Base-by-base conservation (phyloP, 148 eudicot genomes). In the Chenopodium berlandieri region DNA sequence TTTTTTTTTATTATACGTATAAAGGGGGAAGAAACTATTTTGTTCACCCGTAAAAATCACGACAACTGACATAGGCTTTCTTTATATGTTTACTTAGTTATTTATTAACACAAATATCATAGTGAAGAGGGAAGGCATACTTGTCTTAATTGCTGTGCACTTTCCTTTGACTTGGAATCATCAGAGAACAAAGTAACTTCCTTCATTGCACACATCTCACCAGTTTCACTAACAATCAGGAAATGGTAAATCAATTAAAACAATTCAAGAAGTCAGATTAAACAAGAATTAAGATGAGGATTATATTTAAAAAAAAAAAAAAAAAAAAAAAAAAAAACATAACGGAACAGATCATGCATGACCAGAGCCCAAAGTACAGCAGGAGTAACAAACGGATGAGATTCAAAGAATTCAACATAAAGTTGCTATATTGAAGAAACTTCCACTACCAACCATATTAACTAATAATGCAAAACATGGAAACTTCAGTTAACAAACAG, bases 201-300 rank as follows among this genome's bases (percentile, higher is more conserved):
- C 86, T 90, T 90, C 91, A 89, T 90, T 79, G 93, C 93, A 88
- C 93, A 89, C 91, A 89, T 87, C 80, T 87, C 90, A 20, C 93
- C 93, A 54, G 84, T 87, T 82, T 87, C 91, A 78, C 93, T 90
- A 76, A 75, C 76, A 64, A 69, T 71, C 71, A 83, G 66, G 46
- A 75, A 82, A 50, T 14, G 63, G 31, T 74, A 79, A 25, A 63
- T 65, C 58, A 80, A 58, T 40, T 70, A 19, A 27, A 71, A 48
- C 9, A 32, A 80, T 75, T 69, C 7, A 14, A 69, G 13, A 9
- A 23, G n/a, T 13, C 66, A 32, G 2, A 32, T 31, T 27, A 27
- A 13, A 2, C 19, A 14, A 17, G 7, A 72, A 58, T 23, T 19
- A 27, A 7, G 30, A 25, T 31, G 5, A 16, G 40, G 47, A 50